Evolutionary conservation across 306 rosid species (phyloP).

Genomic region (Notholithocarpus densiflorus): DNA sequence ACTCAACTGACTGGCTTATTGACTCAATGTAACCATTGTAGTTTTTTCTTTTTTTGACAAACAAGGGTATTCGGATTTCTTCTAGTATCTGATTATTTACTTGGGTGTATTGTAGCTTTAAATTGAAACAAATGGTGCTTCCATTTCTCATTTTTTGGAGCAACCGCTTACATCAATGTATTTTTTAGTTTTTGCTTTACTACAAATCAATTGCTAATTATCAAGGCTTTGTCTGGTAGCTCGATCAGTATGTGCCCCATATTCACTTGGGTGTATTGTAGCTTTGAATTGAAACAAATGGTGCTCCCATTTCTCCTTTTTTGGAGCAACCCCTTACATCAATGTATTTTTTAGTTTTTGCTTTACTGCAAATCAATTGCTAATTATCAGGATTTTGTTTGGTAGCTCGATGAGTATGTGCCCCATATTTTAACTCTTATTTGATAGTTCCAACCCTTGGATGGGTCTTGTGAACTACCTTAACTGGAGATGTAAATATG

Average conservation of each 20-base stretch:
- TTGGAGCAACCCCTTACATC: not conserved
- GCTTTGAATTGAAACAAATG: slow-evolving; percentile 16
- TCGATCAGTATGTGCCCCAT: not conserved
- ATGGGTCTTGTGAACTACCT: not conserved
- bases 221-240: not conserved
- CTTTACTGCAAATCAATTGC: not conserved
- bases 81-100: no score
- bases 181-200: no score
- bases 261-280: not conserved
- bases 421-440: not conserved
- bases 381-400: not conserved
- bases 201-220: no score
- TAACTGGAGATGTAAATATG: not conserved
- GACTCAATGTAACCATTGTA: not conserved
- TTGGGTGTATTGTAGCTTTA: no score
- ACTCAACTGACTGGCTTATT: slow-evolving; percentile 21
- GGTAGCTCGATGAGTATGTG: not conserved
- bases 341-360: no score
- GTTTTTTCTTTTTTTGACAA: not conserved
- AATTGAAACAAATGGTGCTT: no score
- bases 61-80: no score
- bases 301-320: not conserved
- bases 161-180: no score
- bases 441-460: not conserved
- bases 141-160: no score